A percentile compares a stretch with the other conserved stretches of the same genome.
Conservation (phyloP, 2,329 filamentous ascomycete genomes). For the Blastomyces emzantsi region DNA sequence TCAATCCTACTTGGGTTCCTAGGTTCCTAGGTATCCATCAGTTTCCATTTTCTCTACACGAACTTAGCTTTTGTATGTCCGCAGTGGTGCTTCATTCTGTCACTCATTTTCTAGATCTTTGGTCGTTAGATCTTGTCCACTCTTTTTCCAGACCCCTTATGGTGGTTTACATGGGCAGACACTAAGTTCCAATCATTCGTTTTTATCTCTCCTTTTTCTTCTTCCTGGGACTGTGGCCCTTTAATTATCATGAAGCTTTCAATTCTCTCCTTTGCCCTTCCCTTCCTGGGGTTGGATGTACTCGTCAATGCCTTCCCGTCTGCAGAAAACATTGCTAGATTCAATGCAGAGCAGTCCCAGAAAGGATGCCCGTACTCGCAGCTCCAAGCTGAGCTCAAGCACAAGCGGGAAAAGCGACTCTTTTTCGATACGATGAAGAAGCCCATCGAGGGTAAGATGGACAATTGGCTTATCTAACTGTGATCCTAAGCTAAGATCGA, state of each 20-base stretch:
- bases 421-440: slow-evolving; percentile 6
- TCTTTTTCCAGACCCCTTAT: not conserved
- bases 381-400: slow-evolving; percentile 5
- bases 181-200: not conserved
- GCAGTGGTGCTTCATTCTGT: not conserved
- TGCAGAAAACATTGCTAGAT: slow-evolving; percentile 5
- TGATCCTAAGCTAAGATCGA: not conserved
- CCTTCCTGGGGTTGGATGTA: not conserved
- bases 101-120: slow-evolving; percentile 3
- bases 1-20: not conserved
- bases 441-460: slow-evolving; percentile 1
- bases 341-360: not conserved
- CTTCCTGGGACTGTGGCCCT: not conserved
- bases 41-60: not conserved
- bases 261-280: slow-evolving; percentile 1
- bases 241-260: slow-evolving; percentile 5
- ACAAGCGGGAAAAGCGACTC: not conserved
- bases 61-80: not conserved
- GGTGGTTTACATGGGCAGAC: not conserved
- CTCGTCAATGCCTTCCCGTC: slow-evolving; percentile 6
- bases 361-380: not conserved
- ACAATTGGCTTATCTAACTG: not conserved
- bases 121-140: slow-evolving; percentile 3
- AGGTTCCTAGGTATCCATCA: not conserved
- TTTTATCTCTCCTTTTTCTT: not conserved